Evolutionary conservation across 2,329 filamentous ascomycete species (phyloP), one percentile per base, ranked within the genome.

Genomic region (Helminthosporium solani): DNA sequence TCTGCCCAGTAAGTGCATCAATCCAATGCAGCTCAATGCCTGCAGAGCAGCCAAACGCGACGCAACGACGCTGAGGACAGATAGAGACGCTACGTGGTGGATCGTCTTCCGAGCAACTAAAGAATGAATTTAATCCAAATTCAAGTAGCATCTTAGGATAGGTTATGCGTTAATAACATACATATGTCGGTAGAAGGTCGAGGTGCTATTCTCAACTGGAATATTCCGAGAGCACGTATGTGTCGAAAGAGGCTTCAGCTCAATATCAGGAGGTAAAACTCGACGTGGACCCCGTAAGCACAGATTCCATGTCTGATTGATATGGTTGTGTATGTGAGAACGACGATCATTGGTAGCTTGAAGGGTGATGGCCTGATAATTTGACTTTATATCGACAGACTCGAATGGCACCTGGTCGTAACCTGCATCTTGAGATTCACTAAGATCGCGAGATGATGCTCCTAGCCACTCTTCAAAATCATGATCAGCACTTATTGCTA

Each of bases 11-110:
- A 31, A 72, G 57, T 23, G 74, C 72, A 48, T 79, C 75, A 11
- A 78, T 64, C 76, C 81, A 87, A 59, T 85, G 82, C 31, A 86
- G 69, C 58, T 86, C 83, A 42, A 86, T 80, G 1, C 83, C 80
- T 7, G 77, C 73, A 11, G 77, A 76, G 52, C 81, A 85, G 12
- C 84, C 84, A 69, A 86, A 87, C 7, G 82, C 83, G 27, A 85
- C 79, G 54, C 82, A 85, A 40, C 77, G 76, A 36, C 81, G 75
- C 46, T 83, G 79, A n/a, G 83, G 83, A 54, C 80, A 85, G 27
- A 87, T 79, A 0, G 83, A 79, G 8, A 86, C 77, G 31, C 81
- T 84, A n/a, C 80, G 77, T 11, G 84, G 84, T 14, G 80, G 80
- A 51, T 86, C 82, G 42, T 85, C 78, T 30, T 77, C 68, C 2